Base-by-base conservation (phyloP, 176 grass and related monocot species). In the Carex scoparia region DNA sequence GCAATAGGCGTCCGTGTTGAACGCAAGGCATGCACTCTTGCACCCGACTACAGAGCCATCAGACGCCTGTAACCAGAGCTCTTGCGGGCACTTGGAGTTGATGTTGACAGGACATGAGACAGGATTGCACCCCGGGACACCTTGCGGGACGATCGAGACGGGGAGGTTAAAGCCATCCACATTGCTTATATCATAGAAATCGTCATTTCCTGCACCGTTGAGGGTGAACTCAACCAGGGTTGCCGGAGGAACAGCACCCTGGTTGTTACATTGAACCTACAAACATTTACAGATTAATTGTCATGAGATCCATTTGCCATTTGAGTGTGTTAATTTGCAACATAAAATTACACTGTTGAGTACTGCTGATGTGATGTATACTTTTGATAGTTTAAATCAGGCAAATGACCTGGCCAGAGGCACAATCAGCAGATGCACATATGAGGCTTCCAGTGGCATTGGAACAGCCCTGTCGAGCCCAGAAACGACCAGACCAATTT, bases 141-240 rank as follows among this genome's bases (percentile, higher is more conserved):
- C 71, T 0, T 84, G 81, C 0, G 91, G 91, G 65, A 87, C 76
- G 14, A 93, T 10, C 44, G 89, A 84, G 65, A 92, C 67, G 0
- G 91, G 87, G 70, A 97, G 78, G 84, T 93, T 93, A 86, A 94
- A 92, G 3, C 87, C 88, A 38, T 94, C 95, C 49, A 97, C 91
- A 67, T 94, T 91, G 89, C 95, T 98, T 4, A 98, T 91, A 84
- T 98, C 93, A 77, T 95, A 98, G 86, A 98, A 95, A 90, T 95
- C 95, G 53, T 79, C 19, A 4, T 79, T 76, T 5, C 83, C 79
- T 56, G 59, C 71, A 8, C 88, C 88, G 0, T 85, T 85, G 65
- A 94, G 87, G 4, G 93, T 92, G 85, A 95, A 61, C 88, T 94
- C 93, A 49, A 79, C 90, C 40, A 92, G 88, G 16, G 88, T 90